Conservation (phyloP, 2,329 filamentous ascomycete species). For the Penicillium sp. region DNA sequence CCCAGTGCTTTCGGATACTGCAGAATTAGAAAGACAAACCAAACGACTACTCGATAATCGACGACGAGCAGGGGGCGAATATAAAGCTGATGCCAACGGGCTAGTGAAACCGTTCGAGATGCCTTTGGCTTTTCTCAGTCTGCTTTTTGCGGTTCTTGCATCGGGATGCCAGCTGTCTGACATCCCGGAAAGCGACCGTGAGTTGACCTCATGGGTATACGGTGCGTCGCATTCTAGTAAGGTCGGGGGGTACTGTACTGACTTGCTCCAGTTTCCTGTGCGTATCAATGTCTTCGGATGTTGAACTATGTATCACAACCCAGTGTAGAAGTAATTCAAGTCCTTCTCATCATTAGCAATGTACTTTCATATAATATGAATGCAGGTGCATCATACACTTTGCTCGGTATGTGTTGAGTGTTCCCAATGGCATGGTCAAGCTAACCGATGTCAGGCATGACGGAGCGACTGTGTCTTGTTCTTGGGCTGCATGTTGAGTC, state of each 20-base stretch:
- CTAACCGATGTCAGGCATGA: constrained; percentile 30
- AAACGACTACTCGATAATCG: constrained; percentile 52
- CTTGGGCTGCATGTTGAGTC: constrained; percentile 57
- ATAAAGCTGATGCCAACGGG: constrained; percentile 45
- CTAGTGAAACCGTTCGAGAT: constrained; percentile 57
- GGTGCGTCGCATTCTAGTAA: constrained; percentile 38
- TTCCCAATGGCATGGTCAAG: neutral
- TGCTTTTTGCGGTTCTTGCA: constrained; percentile 61
- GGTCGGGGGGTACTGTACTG: neutral
- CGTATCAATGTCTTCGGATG: constrained; percentile 62
- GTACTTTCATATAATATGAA: constrained; percentile 64
- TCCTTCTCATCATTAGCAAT: constrained; percentile 60
- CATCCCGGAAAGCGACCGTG: constrained; percentile 55
- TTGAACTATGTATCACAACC: constrained; percentile 63
- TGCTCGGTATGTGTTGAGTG: constrained; percentile 46
- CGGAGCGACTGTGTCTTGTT: constrained; percentile 52
- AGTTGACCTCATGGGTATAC: constrained; percentile 63
- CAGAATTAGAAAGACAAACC: constrained; percentile 51
- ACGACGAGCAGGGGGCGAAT: constrained; percentile 39
- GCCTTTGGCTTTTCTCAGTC: constrained; percentile 56
- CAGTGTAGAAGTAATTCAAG: constrained; percentile 59
- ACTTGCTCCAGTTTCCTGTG: constrained; percentile 54
- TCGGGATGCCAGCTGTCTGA: constrained; percentile 61
- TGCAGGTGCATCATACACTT: constrained; percentile 60
- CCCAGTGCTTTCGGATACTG: constrained; percentile 54